phyloP scores from a whole-genome alignment of 441 rosid species.

The Geranium incanum region DNA sequence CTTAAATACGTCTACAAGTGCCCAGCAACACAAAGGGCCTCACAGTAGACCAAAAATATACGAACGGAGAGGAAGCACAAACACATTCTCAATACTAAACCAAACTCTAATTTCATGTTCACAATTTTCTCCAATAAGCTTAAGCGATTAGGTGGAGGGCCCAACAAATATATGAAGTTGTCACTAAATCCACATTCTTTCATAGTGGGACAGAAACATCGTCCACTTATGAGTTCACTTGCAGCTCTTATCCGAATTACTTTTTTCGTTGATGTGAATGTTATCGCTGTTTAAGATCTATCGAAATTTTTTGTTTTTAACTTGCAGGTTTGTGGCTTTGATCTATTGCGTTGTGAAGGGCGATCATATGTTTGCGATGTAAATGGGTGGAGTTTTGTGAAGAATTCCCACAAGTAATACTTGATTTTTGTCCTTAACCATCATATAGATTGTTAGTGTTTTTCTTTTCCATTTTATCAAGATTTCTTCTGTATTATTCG shows the following conservation, averaged over 20 bases:
- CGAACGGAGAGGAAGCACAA: too few relatives aligned
- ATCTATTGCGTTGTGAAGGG: slow-evolving; percentile 93
- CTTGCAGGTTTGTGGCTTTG: slow-evolving; percentile 97
- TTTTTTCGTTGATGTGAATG: background rate
- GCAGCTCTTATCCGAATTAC: background rate
- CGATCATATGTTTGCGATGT: slow-evolving; percentile 99
- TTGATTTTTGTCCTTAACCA: slow-evolving; percentile 4
- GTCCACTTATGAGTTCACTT: background rate
- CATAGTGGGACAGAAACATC: too few relatives aligned
- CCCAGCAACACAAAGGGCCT: too few relatives aligned
- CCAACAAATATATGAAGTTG: too few relatives aligned
- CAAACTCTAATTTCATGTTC: too few relatives aligned
- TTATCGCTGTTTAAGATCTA: background rate
- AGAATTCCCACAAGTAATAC: slow-evolving; percentile 93
- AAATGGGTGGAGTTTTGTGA: slow-evolving; percentile 99
- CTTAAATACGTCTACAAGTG: too few relatives aligned
- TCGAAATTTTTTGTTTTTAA: slow-evolving; percentile 1
- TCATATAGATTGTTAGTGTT: background rate
- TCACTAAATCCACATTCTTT: too few relatives aligned
- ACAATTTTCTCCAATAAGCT: too few relatives aligned
- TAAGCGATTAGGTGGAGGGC: too few relatives aligned
- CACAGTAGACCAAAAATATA: too few relatives aligned
- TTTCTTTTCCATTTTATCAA: background rate
- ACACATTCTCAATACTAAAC: too few relatives aligned
- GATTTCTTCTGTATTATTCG: background rate